phyloP scores from a whole-genome alignment of 192 early-diverging fungal species.

The Nowakowskiella sp. region DNA sequence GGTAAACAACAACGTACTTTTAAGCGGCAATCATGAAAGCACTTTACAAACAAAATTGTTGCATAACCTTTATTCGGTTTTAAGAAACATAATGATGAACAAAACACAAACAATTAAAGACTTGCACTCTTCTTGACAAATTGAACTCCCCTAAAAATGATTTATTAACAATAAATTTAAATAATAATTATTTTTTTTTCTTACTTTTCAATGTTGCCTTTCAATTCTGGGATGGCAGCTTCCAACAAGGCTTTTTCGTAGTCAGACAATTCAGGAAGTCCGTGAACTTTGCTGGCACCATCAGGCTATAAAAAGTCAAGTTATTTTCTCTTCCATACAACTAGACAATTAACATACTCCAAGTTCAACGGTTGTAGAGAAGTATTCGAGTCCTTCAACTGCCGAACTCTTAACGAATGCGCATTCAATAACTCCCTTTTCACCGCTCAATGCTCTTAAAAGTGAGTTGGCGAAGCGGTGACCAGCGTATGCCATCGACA shows the following conservation, averaged over 20 bases:
- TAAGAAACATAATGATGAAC: no score
- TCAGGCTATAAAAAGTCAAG: conserved; percentile 24
- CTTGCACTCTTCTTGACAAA: conserved; percentile 65
- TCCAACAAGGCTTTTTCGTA: conserved; percentile 50
- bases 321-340: conserved; percentile 8
- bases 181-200: conserved; percentile 1
- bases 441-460: conserved; percentile 36
- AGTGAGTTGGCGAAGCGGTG: conserved; percentile 49
- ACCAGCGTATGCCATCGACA: conserved; percentile 60
- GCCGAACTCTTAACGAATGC: conserved; percentile 43
- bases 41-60: no score
- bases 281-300: conserved; percentile 46
- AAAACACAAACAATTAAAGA: no score
- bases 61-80: no score
- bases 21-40: no score
- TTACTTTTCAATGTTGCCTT: conserved; percentile 51
- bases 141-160: conserved; percentile 47
- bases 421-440: conserved; percentile 56
- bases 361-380: conserved; percentile 52
- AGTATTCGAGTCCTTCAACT: conserved; percentile 52
- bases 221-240: conserved; percentile 48
- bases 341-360: conserved; percentile 23
- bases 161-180: background rate
- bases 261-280: conserved; percentile 37
- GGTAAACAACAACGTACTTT: no score